These are phyloP conservation scores for Articulospora tetracladia DNA, from an alignment of 495 filamentous ascomycete species.

Conservation along the genomic window DNA sequence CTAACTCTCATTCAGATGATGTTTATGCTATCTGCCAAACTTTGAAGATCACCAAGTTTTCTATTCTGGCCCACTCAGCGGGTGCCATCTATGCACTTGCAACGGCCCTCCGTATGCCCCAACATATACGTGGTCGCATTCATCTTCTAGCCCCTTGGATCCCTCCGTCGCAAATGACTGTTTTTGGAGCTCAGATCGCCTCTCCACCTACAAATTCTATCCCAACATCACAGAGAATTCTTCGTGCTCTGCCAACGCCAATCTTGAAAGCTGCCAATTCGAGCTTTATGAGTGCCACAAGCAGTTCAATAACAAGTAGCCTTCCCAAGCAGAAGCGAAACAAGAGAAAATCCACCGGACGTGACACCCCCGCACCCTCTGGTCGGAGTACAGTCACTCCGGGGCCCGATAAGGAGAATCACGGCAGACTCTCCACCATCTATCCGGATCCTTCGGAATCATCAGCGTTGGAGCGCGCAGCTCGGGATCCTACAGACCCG, in stretches of 20 bases:
- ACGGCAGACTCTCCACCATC: slow-evolving; percentile 21
- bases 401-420: slow-evolving; percentile 24
- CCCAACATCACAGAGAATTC: slow-evolving; percentile 86
- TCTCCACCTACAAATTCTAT: slow-evolving; percentile 76
- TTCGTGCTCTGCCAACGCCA: slow-evolving; percentile 86
- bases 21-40: slow-evolving; percentile 91
- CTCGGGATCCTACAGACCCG: slow-evolving; percentile 24
- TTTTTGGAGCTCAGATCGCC: slow-evolving; percentile 70
- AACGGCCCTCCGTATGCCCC: slow-evolving; percentile 91
- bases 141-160: slow-evolving; percentile 98
- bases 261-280: slow-evolving; percentile 93
- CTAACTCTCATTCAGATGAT: slow-evolving; percentile 58
- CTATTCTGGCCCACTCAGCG: slow-evolving; percentile 94
- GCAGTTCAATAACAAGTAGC: slow-evolving; percentile 80
- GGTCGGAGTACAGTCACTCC: slow-evolving; percentile 28
- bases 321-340: slow-evolving; percentile 62
- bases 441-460: slow-evolving; percentile 26
- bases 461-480: slow-evolving; percentile 19
- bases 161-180: slow-evolving; percentile 92
- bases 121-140: slow-evolving; percentile 91
- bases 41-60: slow-evolving; percentile 93
- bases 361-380: slow-evolving; percentile 31
- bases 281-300: slow-evolving; percentile 89
- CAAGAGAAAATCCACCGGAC: slow-evolving; percentile 55
- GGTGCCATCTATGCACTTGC: slow-evolving; percentile 97